phyloP scores from a whole-genome alignment of 345 rosid species.

The Brassica nigra region DNA sequence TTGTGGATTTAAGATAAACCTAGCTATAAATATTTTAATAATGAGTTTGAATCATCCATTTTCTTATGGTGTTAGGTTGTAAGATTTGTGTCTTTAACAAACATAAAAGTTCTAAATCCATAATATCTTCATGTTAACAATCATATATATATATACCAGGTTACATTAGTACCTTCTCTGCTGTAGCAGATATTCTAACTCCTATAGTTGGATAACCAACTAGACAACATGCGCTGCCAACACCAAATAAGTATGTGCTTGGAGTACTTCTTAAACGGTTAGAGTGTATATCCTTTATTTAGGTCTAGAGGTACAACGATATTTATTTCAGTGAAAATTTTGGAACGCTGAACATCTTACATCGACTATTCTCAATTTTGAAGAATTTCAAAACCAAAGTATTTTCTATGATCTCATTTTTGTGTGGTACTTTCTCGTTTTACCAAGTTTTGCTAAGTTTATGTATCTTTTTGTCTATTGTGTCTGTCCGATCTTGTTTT shows the following conservation, averaged over 20 bases:
- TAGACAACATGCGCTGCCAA: not conserved
- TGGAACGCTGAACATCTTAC: too few species aligned
- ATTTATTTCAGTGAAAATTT: too few species aligned
- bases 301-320: not conserved
- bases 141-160: not conserved
- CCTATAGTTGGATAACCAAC: not conserved
- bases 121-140: not conserved
- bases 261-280: not conserved
- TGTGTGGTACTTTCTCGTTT: too few species aligned
- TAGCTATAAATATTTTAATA: not conserved
- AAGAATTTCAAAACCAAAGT: too few species aligned
- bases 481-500: too few species aligned
- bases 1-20: not conserved
- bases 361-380: too few species aligned
- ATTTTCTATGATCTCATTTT: too few species aligned
- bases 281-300: not conserved
- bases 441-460: too few species aligned
- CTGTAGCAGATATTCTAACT: not conserved
- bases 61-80: not conserved
- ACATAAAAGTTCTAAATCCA: not conserved
- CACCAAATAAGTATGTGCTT: not conserved
- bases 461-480: too few species aligned
- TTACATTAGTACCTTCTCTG: not conserved
- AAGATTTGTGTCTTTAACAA: not conserved
- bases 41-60: not conserved